Evolutionary conservation across 1,284 basidiomycete species (phyloP).

Genomic region (Tylopilus sp.): DNA sequence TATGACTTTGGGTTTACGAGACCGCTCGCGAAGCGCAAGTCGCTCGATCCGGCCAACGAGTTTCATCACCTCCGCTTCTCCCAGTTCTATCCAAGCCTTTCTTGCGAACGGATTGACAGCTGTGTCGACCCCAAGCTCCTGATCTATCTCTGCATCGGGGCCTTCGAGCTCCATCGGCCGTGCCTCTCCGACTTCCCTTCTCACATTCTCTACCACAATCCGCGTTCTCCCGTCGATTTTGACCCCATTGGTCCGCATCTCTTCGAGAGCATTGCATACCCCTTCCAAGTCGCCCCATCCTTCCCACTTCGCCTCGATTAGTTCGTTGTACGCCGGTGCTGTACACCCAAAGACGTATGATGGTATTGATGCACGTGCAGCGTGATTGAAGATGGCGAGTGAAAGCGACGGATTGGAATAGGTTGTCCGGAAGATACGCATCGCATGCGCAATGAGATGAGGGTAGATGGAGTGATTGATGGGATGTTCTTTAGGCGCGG

Average conservation of each 20-base stretch:
- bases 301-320: conserved; percentile 84
- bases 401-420: conserved; percentile 85
- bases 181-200: conserved; percentile 69
- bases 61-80: conserved; percentile 47
- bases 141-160: conserved; percentile 20
- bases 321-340: conserved; percentile 86
- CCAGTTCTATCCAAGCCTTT: conserved; percentile 31
- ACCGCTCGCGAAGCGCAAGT: conserved; percentile 42
- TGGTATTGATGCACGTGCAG: conserved; percentile 74
- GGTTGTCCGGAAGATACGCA: conserved; percentile 79
- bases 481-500: conserved; percentile 40
- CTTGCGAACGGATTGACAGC: conserved; percentile 30
- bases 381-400: conserved; percentile 85
- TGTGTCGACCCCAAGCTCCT: conserved; percentile 43
- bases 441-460: conserved; percentile 77
- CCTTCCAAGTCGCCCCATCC: conserved; percentile 83
- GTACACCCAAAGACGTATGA: conserved; percentile 91
- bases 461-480: conserved; percentile 78
- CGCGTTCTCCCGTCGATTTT: conserved; percentile 71
- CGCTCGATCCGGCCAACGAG: conserved; percentile 53
- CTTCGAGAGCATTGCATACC: conserved; percentile 76
- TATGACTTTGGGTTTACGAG: conserved; percentile 21
- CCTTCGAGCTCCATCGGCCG: conserved; percentile 31
- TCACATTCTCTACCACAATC: conserved; percentile 70
- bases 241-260: conserved; percentile 87